Base-by-base conservation (phyloP, 495 filamentous ascomycete genomes). In the Pseudevernia furfuracea region DNA sequence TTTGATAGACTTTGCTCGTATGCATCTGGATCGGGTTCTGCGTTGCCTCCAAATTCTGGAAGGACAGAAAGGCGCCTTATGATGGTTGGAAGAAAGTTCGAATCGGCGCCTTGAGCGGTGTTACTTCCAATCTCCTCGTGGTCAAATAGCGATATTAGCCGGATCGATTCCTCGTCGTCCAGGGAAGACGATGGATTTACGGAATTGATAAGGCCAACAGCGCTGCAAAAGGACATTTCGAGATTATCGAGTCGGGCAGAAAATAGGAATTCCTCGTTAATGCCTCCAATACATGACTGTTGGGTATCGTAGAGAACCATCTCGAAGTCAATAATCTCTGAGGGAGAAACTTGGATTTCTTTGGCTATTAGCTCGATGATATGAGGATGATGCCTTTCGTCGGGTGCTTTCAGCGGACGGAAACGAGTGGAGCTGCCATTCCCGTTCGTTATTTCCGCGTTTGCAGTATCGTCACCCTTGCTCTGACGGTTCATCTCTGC, bases 71-170 rank as follows among this genome's bases (percentile, higher is more conserved):
- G 83, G 49, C 94, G 89, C 43, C 91, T 88, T 61, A 97, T 83
- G 52, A 99, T 85, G 38, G 91, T 84, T 0, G 94, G 95, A 7
- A 99, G 85, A 30, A 96, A 79, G 75, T 96, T 96, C 7, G 91
- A 96, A 75, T 92, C 85, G 4, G 94, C 94, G 68, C 94, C 94
- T 69, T 99, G 95, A 9, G 94, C 92, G 12, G 89, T 93, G 41
- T 81, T 82, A 67, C 89, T 95, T 56, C 94, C 95, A 70, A 97
- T 92, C 71, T 99, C 94, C 74, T 99, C 94, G 78, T 99, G 94
- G 73, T 99, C 94, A 73, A 97, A 99, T 69, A 92, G 86, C 30
- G 91, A 85, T 70, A 96, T 87, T 15, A 99, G 79, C 32, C 94
- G 91, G 70, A 97, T 96, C 46, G 82, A 85, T 4, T 83, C 76